Evolutionary conservation across 805 yeast genomes (phyloP), one percentile per base, ranked within the genome.

Genomic region (Ogataea polymorpha): DNA sequence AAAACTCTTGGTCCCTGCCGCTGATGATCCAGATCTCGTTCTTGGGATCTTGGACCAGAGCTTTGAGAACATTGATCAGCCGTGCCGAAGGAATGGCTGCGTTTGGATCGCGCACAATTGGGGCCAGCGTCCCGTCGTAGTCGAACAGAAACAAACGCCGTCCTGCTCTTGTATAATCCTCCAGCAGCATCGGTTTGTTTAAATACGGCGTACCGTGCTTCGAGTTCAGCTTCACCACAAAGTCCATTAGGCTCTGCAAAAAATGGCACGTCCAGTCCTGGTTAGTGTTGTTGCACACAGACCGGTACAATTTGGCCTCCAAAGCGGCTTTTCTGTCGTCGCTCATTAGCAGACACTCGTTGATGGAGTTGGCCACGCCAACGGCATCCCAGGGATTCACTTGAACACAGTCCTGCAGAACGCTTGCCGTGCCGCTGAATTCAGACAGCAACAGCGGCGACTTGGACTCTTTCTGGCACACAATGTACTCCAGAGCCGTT

Each of bases 351-450:
- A 93, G 71, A 36, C 89, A 75, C 37, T 77, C 79, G 59, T 89
- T 71, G 41, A 95, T 84, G 6, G 89, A 75, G 54, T 79, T 84
- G 1, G 99, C 91, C 26, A 91, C 91, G 2, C 96, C 96, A 18
- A 87, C 91, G 0, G 95, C 74, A 65, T 93, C 98, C 96, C 97
- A 93, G 6, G 99, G 99, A 54, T 93, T 93, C 25, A 93, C 93
- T 49, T 84, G 77, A 37, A 86, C 72, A 0, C 96, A 86, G 46
- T 82, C 86, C 40, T 71, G 72, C 40, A 85, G 62, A 2, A 83
- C 83, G 2, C 85, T 68, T 0, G 88, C 78, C 3, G 95, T 81
- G 32, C 99, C 99, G 41, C 95, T 85, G 59, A 93, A 93, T 66
- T 93, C 99, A 16, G 96, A 86, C 32, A 93, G 67, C 27, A 93